phyloP scores from a whole-genome alignment of 2,329 filamentous ascomycete species.

The Sodiomyces alkalinus region DNA sequence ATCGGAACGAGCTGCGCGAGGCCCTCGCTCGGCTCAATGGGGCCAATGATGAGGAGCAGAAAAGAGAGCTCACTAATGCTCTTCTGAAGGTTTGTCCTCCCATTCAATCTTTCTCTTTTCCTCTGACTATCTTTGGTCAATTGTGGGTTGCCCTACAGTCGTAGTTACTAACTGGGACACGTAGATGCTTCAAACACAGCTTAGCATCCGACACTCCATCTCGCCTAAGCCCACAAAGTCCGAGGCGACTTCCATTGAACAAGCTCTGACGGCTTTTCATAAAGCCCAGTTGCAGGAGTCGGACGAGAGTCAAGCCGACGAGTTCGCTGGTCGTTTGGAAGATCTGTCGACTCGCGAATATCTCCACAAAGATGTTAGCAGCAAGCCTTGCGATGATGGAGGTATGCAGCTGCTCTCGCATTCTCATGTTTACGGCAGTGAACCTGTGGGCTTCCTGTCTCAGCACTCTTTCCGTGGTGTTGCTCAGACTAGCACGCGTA shows the following conservation, averaged over 20 bases:
- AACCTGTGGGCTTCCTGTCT: no score
- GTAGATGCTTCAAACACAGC: constrained; percentile 19
- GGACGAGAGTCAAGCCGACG: no score
- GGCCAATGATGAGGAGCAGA: constrained; percentile 7
- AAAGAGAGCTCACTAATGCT: constrained; percentile 15
- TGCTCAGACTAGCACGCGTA: no score
- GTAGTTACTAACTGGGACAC: no score
- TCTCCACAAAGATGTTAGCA: no score
- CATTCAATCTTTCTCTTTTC: no score
- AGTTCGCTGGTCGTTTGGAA: no score
- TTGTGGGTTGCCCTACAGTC: neutral
- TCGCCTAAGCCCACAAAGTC: constrained; percentile 10
- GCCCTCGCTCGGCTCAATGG: constrained; percentile 5
- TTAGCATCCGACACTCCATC: constrained; percentile 19
- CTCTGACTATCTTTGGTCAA: neutral
- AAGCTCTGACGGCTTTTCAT: neutral
- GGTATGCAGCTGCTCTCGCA: no score
- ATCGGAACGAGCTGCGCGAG: constrained; percentile 7
- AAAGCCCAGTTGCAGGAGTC: neutral
- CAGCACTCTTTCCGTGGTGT: no score
- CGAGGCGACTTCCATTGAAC: neutral
- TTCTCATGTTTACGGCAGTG: no score
- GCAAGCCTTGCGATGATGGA: no score
- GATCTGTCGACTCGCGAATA: no score
- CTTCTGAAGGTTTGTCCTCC: constrained; percentile 6